Base-by-base conservation (phyloP, 1,139 yeast genomes). In the Diutina sp. region DNA sequence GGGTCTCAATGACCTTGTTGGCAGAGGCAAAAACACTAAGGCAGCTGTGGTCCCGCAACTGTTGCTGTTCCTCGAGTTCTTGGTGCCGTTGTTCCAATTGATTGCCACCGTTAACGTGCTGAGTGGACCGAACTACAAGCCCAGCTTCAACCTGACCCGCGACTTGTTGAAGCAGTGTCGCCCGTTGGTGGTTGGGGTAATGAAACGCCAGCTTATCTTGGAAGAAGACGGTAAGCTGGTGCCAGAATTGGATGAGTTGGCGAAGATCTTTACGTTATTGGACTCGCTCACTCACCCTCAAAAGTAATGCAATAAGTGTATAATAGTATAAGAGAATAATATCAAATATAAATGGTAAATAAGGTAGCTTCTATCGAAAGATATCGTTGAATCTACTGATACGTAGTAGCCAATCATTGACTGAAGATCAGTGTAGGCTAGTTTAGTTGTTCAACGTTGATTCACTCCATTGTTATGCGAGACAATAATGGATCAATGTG, bases 21-120 rank as follows among this genome's bases (percentile, higher is more conserved):
- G 18, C 6, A 12, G 11, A 8, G 16, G 41, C 6, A 11, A n/a
- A 7, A n/a, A 4, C n/a, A 6, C 54, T 3, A 25, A 28, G n/a
- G 14, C 30, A 6, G 30, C 12, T 5, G 12, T 46, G 6, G 32
- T 8, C 2, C 18, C 46, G 3, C 46, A 8, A 14, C 28, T 32
- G 7, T 65, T 87, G 6, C 83, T 90, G 0, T 74, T 81, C 58
- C 84, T 83, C 65, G 96, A 88, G 60, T 71, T 89, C 21, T 73
- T 88, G 53, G 77, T 85, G n/a, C 95, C 96, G 0, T 74, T 86
- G 3, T 87, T 90, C 69, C 96, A 89, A 63, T 72, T 90, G 56
- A 74, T 89, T 1, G 70, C 84, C 12, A 84, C 95, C 0, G 74
- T 88, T 6, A 71, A 87, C 9, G 72, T 90, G 29, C 81, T 96